Evolutionary conservation across 2,329 filamentous ascomycete species (phyloP).

Genomic region (Fragosphaeria purpurea): DNA sequence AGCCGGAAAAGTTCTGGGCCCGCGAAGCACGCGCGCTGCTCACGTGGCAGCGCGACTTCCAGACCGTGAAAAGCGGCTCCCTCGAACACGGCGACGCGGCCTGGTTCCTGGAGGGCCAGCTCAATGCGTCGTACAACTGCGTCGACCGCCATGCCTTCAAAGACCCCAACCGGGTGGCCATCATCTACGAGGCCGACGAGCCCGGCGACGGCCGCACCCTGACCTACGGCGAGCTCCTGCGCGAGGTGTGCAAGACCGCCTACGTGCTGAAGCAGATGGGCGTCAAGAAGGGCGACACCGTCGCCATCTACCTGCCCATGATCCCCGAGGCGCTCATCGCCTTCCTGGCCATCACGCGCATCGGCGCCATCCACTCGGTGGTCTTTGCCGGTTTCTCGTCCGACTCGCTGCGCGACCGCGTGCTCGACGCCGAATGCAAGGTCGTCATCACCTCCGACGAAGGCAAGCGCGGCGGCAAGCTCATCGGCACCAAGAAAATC

Average conservation of each 20-base stretch:
- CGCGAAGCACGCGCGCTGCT: constrained; percentile 77
- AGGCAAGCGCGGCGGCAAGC: constrained; percentile 93
- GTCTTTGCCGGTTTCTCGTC: constrained; percentile 97
- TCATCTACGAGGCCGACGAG: constrained; percentile 98
- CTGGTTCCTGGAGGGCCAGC: constrained; percentile 88
- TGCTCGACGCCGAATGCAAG: constrained; percentile 81
- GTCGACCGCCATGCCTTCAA: constrained; percentile 95
- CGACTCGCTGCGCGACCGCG: constrained; percentile 89
- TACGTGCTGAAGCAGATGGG: constrained; percentile 91
- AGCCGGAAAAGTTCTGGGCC: constrained; percentile 86
- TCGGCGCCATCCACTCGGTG: constrained; percentile 93
- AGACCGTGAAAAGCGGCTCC: constrained; percentile 73
- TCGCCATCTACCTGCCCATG: constrained; percentile 97
- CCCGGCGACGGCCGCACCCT: constrained; percentile 75
- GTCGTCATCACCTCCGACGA: constrained; percentile 96
- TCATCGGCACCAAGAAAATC: constrained; percentile 98
- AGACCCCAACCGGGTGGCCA: constrained; percentile 84
- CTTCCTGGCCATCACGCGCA: constrained; percentile 81
- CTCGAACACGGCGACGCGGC: constrained; percentile 73
- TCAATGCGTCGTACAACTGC: constrained; percentile 97
- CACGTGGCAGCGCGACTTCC: constrained; percentile 82
- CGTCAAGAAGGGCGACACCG: constrained; percentile 92
- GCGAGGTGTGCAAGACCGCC: constrained; percentile 79
- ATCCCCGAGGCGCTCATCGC: constrained; percentile 91
- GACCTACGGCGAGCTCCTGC: constrained; percentile 85